A percentile compares a stretch with the other conserved stretches of the same genome.
These are phyloP conservation scores for Furcasterigmium furcatum DNA, from an alignment of 2,329 filamentous ascomycete genomes.

Conservation along the genomic window DNA sequence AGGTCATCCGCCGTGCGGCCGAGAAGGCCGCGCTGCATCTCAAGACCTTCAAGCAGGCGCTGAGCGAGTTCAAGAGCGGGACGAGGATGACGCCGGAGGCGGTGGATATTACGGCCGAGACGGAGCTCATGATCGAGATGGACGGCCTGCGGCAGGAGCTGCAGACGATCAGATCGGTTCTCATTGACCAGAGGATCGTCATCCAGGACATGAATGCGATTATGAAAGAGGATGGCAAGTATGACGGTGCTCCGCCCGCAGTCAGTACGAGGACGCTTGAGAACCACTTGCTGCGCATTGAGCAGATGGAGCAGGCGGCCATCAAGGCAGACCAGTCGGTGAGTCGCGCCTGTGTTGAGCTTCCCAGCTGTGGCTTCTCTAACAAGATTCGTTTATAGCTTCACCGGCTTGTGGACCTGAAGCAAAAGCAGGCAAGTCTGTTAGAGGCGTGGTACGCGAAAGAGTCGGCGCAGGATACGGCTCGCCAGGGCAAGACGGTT, in stretches of 20 bases:
- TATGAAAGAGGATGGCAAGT: constrained; percentile 6
- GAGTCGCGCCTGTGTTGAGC: no score
- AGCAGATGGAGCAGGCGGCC: constrained; percentile 15
- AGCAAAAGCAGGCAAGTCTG: constrained; percentile 9
- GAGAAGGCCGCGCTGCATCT: background rate
- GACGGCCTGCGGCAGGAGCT: constrained; percentile 10
- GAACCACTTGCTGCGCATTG: constrained; percentile 19
- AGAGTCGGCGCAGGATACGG: constrained; percentile 5
- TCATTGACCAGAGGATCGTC: constrained; percentile 8
- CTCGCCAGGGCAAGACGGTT: constrained; percentile 10
- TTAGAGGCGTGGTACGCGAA: constrained; percentile 5
- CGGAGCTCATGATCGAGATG: constrained; percentile 7
- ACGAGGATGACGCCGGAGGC: constrained; percentile 22
- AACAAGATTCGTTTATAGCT: no score
- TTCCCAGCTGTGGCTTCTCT: no score
- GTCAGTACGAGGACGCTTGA: constrained; percentile 10
- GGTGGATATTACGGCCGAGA: constrained; percentile 6
- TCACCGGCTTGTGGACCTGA: constrained; percentile 6
- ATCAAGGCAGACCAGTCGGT: constrained; percentile 20
- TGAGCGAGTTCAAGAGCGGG: constrained; percentile 11
- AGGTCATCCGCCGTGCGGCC: constrained; percentile 5
- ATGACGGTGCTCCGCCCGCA: background rate
- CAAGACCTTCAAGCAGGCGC: background rate
- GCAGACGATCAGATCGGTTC: constrained; percentile 5
- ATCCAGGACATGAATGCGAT: constrained; percentile 12